Evolutionary conservation across 176 grass and related monocot species (phyloP).

Genomic region (Oryza meyeriana): DNA sequence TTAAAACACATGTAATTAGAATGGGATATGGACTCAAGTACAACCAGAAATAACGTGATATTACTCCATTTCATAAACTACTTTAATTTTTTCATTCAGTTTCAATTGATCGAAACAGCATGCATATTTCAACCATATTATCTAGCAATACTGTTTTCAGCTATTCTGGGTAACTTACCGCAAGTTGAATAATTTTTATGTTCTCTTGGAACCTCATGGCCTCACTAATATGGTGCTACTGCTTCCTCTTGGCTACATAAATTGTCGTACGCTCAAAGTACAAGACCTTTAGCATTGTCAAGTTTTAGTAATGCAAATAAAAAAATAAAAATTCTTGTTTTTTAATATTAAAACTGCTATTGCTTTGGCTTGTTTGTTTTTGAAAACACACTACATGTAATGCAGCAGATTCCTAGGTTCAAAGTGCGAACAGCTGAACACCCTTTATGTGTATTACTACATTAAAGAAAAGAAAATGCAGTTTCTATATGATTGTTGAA

Average conservation of each 20-base stretch:
- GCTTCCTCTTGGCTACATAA: neutral
- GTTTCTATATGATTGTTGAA: neutral
- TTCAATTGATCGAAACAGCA: neutral
- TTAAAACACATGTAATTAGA: slow-evolving; percentile 38
- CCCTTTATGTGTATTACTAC: neutral
- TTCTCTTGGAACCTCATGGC: neutral
- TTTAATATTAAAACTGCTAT: neutral
- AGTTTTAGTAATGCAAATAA: neutral
- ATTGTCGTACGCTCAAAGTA: neutral
- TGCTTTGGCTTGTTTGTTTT: neutral
- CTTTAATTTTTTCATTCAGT: slow-evolving; percentile 27
- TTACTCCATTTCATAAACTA: slow-evolving; percentile 59
- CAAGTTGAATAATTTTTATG: neutral
- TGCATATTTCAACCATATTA: neutral
- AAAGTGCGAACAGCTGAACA: neutral
- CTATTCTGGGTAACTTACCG: neutral
- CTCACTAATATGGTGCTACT: neutral
- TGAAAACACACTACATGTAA: neutral
- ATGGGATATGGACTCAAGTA: neutral
- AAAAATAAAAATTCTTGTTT: neutral
- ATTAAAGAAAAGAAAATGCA: neutral
- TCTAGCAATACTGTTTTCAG: neutral
- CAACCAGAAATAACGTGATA: slow-evolving; percentile 62
- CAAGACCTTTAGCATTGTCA: neutral
- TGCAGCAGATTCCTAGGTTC: neutral